phyloP scores from a whole-genome alignment of 495 filamentous ascomycete genomes.

The Bombardia bombarda region DNA sequence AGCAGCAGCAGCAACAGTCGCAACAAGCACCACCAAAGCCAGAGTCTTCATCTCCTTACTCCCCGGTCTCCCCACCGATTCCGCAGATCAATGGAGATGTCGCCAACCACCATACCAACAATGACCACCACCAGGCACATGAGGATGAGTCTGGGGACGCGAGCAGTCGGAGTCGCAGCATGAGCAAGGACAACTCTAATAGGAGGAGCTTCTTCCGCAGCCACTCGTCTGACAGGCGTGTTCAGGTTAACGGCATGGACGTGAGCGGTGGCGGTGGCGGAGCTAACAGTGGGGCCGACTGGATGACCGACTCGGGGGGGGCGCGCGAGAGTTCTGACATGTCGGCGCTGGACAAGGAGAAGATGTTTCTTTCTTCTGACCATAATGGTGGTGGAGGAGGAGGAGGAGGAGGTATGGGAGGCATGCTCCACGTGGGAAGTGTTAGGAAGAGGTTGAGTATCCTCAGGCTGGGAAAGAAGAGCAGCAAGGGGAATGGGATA shows the following conservation, averaged over 20 bases:
- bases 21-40: not conserved
- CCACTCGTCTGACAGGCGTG: constrained; percentile 7
- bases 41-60: not conserved
- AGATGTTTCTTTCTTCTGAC: not conserved
- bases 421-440: constrained; percentile 22
- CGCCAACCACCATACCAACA: not conserved
- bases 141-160: not conserved
- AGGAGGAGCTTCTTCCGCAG: constrained; percentile 25
- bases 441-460: constrained; percentile 65
- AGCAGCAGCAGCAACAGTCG: not conserved
- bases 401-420: constrained; percentile 17
- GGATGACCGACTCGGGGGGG: constrained; percentile 13
- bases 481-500: constrained; percentile 43
- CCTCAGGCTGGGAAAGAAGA: constrained; percentile 57
- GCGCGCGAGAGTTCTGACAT: constrained; percentile 7
- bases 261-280: constrained; percentile 19
- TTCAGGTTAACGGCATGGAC: constrained; percentile 19
- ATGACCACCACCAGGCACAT: not conserved
- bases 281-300: constrained; percentile 13
- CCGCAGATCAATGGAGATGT: constrained; percentile 14
- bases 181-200: constrained; percentile 22
- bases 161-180: constrained; percentile 6
- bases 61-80: not conserved
- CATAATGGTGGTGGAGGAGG: constrained; percentile 6
- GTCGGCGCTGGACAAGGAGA: constrained; percentile 2